A percentile compares a stretch with the other conserved stretches of the same genome.
phyloP scores from a whole-genome alignment of 305 asterid species.

The Solanum aculeatissimum region DNA sequence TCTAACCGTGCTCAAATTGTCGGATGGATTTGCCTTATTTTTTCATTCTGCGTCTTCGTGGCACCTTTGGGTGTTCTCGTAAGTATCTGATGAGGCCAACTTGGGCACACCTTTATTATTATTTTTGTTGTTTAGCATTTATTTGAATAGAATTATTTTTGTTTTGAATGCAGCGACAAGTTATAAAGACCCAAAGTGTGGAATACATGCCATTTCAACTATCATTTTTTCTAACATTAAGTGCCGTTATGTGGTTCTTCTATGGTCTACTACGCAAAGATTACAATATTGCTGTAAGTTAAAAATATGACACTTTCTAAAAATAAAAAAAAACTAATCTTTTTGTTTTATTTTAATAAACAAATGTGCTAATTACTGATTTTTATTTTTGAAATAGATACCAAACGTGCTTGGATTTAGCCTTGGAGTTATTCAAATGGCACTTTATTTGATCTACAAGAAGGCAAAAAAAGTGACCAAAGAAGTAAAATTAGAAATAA shows the following conservation, averaged over 20 bases:
- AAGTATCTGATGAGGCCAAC: not conserved
- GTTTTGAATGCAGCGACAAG: slow-evolving; percentile 40
- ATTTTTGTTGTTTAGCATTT: not conserved
- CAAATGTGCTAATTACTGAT: not conserved
- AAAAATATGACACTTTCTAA: not conserved
- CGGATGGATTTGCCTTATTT: slow-evolving; percentile 77
- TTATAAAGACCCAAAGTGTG: slow-evolving; percentile 60
- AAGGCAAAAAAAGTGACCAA: not conserved
- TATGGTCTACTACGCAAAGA: slow-evolving; percentile 58
- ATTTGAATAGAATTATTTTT: not conserved
- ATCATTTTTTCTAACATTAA: slow-evolving; percentile 59
- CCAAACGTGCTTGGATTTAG: slow-evolving; percentile 66
- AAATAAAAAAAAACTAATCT: not conserved
- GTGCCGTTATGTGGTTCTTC: slow-evolving; percentile 84
- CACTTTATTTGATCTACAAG: slow-evolving; percentile 41
- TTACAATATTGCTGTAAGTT: slow-evolving; percentile 62
- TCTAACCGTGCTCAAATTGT: slow-evolving; percentile 35
- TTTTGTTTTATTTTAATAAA: not conserved
- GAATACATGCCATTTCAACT: slow-evolving; percentile 72
- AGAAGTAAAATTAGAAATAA: slow-evolving; percentile 2
- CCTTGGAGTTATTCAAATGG: slow-evolving; percentile 61
- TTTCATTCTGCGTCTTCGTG: slow-evolving; percentile 49
- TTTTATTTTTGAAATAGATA: slow-evolving; percentile 12
- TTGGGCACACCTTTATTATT: not conserved
- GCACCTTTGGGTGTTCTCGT: slow-evolving; percentile 66